These are phyloP conservation scores for Ogataea parapolymorpha DNA, from an alignment of 805 yeast species.

Conservation along the genomic window DNA sequence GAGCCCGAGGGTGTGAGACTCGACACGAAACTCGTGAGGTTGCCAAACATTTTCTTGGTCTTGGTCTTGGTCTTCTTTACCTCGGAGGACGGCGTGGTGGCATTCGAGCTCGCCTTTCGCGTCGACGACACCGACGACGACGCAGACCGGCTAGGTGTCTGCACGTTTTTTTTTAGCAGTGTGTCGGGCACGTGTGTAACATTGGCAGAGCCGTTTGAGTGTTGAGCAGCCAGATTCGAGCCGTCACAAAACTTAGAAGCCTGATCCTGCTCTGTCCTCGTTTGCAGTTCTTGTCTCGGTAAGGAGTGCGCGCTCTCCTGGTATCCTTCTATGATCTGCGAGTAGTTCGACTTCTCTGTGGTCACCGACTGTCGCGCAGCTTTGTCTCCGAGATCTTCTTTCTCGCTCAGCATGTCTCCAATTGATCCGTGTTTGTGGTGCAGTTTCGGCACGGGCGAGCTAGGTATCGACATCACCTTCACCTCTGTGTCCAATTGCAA, in stretches of 20 bases:
- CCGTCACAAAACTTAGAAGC: background rate
- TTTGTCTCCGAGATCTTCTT: conserved; percentile 1
- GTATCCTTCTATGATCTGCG: conserved; percentile 13
- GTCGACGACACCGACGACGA: conserved; percentile 16
- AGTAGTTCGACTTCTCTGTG: conserved; percentile 9
- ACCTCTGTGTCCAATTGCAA: conserved; percentile 13
- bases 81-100: conserved; percentile 15
- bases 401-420: conserved; percentile 2
- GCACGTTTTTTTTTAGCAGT: background rate
- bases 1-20: conserved; percentile 16
- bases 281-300: background rate
- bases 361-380: conserved; percentile 2
- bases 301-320: conserved; percentile 3
- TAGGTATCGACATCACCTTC: conserved; percentile 14
- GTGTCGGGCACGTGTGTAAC: background rate
- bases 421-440: conserved; percentile 15
- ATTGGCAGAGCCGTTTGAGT: conserved; percentile 2
- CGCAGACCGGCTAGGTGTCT: conserved; percentile 9
- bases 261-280: background rate
- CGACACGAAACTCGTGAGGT: conserved; percentile 44
- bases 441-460: conserved; percentile 12
- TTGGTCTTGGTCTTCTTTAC: conserved; percentile 36
- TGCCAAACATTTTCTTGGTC: conserved; percentile 55
- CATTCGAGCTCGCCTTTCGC: conserved; percentile 13
- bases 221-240: background rate